Base-by-base conservation (phyloP, 371 early-diverging fungal species). In the Coemansia sp. region DNA sequence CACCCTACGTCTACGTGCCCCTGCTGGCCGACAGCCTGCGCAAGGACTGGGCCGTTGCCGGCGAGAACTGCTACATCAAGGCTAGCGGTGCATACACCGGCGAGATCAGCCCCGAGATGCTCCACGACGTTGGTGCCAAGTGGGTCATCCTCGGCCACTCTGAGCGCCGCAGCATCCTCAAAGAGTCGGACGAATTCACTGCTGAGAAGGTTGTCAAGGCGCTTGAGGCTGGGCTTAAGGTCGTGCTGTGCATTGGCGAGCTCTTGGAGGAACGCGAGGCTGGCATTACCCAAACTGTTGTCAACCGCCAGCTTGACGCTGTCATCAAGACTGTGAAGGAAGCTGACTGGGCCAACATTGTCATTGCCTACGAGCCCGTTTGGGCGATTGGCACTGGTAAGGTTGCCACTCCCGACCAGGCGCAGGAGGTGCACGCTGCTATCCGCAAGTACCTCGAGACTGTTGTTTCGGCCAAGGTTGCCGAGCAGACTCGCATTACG, bases 301-400 rank as follows among this genome's bases (percentile, higher is more conserved):
- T 97, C 62, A 87, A 90, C 82, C 85, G 90, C 55, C 99, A 99
- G 85, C 85, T 99, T 67, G 86, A 86, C 79, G 92, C 92, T 61
- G 89, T 92, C 73, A 86, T 89, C 69, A 83, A 84, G 40, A 71
- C 83, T 36, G 71, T 91, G 70, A 79, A 83, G 58, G 72, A 67
- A 61, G 61, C 61, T 23, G 92, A 94, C 85, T 95, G 95, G 97
- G 81, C 85, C 65, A 86, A 93, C 77, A 89, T 99, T 64, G 98
- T 98, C 40, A 85, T 99, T 83, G 99, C 99, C 71, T 99, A 99
- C 82, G 99, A 99, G 86, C 99, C 99, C 61, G 97, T 99, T 59
- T 99, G 99, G 99, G 99, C 99, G 62, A 93, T 86, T 80, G 99
- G 99, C 69, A 99, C 99, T 40, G 99, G 99, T 78, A 94, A 94